phyloP scores from a whole-genome alignment of 139 green algal species.

The Tetradesmus lagerheimii region DNA sequence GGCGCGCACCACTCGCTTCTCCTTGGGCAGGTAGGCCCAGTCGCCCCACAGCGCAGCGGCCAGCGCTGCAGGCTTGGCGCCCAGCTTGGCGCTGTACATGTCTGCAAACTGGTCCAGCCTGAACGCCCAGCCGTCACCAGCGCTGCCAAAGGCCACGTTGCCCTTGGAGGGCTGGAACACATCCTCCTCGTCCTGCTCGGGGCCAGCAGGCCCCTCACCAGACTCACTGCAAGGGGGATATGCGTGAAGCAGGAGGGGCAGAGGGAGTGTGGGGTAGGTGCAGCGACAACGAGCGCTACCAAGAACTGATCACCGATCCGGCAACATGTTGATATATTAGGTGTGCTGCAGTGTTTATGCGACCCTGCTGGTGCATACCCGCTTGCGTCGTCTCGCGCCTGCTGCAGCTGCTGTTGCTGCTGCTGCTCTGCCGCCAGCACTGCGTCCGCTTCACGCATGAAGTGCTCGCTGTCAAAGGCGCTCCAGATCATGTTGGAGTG shows the following conservation, averaged over 20 bases:
- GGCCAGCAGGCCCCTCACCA: neutral
- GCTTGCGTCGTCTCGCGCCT: neutral
- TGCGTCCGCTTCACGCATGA: constrained; percentile 92
- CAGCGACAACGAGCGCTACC: too few species aligned
- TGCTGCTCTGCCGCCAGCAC: constrained; percentile 81
- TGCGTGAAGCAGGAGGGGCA: neutral
- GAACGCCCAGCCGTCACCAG: constrained; percentile 97
- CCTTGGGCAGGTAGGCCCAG: constrained; percentile 89
- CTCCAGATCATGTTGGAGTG: constrained; percentile 97
- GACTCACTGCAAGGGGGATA: neutral
- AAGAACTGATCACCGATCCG: too few species aligned
- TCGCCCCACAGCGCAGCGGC: constrained; percentile 91
- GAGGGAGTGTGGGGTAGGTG: too few species aligned
- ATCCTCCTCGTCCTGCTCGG: constrained; percentile 52
- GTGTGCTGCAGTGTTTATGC: too few species aligned
- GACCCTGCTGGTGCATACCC: neutral
- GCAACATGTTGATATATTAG: too few species aligned
- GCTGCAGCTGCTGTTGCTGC: constrained; percentile 43
- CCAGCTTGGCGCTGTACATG: constrained; percentile 93
- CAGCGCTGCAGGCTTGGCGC: constrained; percentile 72
- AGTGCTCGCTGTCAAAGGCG: constrained; percentile 89
- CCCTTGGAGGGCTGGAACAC: constrained; percentile 79
- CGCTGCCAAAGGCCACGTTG: constrained; percentile 96
- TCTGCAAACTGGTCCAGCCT: constrained; percentile 87
- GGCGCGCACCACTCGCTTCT: constrained; percentile 83